phyloP scores from a whole-genome alignment of 106 monocot genomes.

The Narthecium ossifragum region DNA sequence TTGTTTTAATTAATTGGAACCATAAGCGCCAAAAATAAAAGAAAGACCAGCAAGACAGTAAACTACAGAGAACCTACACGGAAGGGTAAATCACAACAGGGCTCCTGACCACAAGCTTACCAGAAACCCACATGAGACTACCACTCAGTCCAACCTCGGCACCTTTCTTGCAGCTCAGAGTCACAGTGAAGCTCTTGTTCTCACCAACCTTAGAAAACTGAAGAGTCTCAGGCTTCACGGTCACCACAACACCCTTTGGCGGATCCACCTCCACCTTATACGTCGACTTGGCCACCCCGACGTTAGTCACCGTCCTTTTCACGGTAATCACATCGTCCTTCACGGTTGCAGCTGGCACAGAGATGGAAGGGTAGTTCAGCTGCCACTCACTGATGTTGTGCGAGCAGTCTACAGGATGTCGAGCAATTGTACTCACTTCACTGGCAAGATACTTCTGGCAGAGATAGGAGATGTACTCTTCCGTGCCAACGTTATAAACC shows the following conservation, averaged over 20 bases:
- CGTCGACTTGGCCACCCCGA: slow-evolving; percentile 12
- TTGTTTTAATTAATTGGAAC: too few species aligned
- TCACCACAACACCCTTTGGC: slow-evolving; percentile 22
- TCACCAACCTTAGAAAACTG: slow-evolving; percentile 14
- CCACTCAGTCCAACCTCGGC: too few species aligned
- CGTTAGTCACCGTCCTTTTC: slow-evolving; percentile 25
- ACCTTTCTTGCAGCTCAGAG: too few species aligned
- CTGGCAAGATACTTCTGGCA: slow-evolving; percentile 16
- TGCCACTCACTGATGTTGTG: not conserved
- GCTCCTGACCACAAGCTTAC: too few species aligned
- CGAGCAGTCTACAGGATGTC: not conserved
- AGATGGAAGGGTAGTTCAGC: slow-evolving; percentile 32
- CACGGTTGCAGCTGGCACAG: slow-evolving; percentile 6
- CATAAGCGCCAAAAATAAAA: too few species aligned
- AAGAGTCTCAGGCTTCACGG: slow-evolving; percentile 22
- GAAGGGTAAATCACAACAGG: too few species aligned
- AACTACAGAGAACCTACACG: too few species aligned
- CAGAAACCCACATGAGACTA: too few species aligned
- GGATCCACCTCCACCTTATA: slow-evolving; percentile 21
- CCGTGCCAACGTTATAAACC: slow-evolving; percentile 18
- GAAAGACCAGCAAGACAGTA: too few species aligned
- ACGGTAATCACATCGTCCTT: not conserved
- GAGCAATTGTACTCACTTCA: slow-evolving; percentile 5
- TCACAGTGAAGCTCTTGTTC: slow-evolving; percentile 32
- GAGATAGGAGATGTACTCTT: slow-evolving; percentile 22